These are phyloP conservation scores for Auriscalpium vulgare DNA, from an alignment of 768 basidiomycete genomes.

Conservation along the genomic window DNA sequence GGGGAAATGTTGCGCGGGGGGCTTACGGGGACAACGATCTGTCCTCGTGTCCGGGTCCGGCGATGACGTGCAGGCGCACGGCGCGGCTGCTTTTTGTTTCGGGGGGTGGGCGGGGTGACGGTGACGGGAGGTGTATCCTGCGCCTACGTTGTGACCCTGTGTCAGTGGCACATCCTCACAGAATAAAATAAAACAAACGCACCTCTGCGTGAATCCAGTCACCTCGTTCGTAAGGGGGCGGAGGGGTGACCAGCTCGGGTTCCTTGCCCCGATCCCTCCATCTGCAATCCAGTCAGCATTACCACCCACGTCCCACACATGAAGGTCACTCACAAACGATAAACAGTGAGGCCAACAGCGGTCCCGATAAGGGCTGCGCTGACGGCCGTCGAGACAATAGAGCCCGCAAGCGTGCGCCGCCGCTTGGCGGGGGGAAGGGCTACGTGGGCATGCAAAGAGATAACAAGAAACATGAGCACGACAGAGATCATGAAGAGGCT, in stretches of 20 bases:
- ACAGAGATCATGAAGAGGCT: slow-evolving; percentile 21
- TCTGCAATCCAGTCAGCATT: slow-evolving; percentile 27
- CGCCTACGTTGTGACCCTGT: not conserved
- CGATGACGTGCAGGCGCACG: slow-evolving; percentile 28
- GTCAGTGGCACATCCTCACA: not conserved
- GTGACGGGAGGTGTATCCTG: slow-evolving; percentile 20
- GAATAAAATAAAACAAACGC: not conserved
- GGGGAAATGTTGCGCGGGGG: slow-evolving; percentile 19
- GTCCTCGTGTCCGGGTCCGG: slow-evolving; percentile 21
- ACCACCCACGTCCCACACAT: too few species aligned
- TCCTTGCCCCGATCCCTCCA: slow-evolving; percentile 74
- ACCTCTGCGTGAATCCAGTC: slow-evolving; percentile 34
- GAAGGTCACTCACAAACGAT: slow-evolving; percentile 58
- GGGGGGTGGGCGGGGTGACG: slow-evolving; percentile 31
- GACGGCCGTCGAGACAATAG: slow-evolving; percentile 76
- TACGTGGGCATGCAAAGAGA: slow-evolving; percentile 33
- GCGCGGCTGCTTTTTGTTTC: slow-evolving; percentile 27
- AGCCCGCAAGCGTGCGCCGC: slow-evolving; percentile 73
- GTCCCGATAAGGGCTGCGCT: slow-evolving; percentile 82
- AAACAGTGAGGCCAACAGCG: slow-evolving; percentile 81
- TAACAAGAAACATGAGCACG: slow-evolving; percentile 16
- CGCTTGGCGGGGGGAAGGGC: slow-evolving; percentile 72
- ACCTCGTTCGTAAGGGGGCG: slow-evolving; percentile 60
- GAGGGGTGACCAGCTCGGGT: slow-evolving; percentile 29
- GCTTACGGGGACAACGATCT: not conserved